These are phyloP conservation scores for Coemansia sp. DNA, from an alignment of 192 early-diverging fungal genomes.

Conservation along the genomic window DNA sequence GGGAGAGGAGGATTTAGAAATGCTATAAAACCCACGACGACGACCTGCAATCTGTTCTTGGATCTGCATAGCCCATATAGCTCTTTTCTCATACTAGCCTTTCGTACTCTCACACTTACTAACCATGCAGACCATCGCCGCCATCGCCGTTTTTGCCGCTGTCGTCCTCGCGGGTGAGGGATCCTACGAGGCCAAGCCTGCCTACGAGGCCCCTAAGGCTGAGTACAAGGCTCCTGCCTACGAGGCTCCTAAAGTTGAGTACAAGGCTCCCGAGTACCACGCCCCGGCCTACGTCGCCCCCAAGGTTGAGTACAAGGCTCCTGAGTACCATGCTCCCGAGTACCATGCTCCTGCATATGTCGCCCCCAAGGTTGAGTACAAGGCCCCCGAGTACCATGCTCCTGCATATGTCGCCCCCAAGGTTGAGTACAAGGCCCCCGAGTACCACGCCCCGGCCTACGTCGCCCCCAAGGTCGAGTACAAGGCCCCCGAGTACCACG, in stretches of 20 bases:
- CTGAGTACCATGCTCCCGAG: slow-evolving; percentile 23
- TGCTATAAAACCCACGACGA: background rate
- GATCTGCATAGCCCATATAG: slow-evolving; percentile 9
- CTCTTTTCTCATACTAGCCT: slow-evolving; percentile 3
- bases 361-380: slow-evolving; percentile 14
- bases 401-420: slow-evolving; percentile 9
- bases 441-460: slow-evolving; percentile 10
- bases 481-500: slow-evolving; percentile 21
- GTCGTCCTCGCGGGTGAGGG: slow-evolving; percentile 29
- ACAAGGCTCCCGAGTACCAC: slow-evolving; percentile 21
- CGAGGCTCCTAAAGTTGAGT: slow-evolving; percentile 12
- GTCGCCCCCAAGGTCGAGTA: slow-evolving; percentile 8
- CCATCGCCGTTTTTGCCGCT: slow-evolving; percentile 27
- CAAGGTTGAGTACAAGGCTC: slow-evolving; percentile 18
- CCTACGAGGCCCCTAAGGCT: slow-evolving; percentile 10
- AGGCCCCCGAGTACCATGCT: slow-evolving; percentile 16
- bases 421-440: slow-evolving; percentile 15
- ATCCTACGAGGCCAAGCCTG: slow-evolving; percentile 23
- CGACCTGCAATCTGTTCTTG: background rate
- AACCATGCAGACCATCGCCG: slow-evolving; percentile 42
- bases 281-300: slow-evolving; percentile 4
- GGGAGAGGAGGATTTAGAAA: background rate
- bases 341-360: background rate
- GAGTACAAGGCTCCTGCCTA: slow-evolving; percentile 17
- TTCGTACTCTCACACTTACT: background rate